Evolutionary conservation across 305 asterid species (phyloP).

Genomic region (Fraxinus paxiana): DNA sequence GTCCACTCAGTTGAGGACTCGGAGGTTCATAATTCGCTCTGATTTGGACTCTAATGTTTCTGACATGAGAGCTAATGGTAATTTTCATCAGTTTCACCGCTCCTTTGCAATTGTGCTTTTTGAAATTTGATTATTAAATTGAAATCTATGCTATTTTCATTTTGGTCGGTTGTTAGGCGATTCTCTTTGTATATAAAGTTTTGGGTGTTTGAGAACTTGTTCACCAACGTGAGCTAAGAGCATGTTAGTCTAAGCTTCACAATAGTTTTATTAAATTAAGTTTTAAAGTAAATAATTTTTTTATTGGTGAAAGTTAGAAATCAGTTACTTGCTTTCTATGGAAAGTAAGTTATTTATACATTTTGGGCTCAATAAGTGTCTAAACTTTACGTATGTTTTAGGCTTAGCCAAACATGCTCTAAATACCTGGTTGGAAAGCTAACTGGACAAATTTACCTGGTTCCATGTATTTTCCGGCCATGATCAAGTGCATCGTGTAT

Average conservation of each 20-base stretch:
- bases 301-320: not conserved
- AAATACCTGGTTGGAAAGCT: not conserved
- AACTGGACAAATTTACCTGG: not conserved
- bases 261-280: not conserved
- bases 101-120: not conserved
- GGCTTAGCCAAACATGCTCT: not conserved
- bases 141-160: not conserved
- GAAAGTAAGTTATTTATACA: not conserved
- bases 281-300: not conserved
- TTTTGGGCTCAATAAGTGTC: not conserved
- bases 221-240: not conserved
- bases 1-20: conserved; percentile 34
- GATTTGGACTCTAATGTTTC: conserved; percentile 89
- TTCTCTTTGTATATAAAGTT: not conserved
- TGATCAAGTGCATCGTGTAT: not conserved
- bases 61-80: conserved; percentile 84
- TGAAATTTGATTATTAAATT: not conserved
- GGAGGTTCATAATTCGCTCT: conserved; percentile 52
- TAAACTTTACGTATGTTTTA: not conserved
- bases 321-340: not conserved
- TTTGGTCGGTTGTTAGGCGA: not conserved
- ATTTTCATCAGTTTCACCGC: not conserved
- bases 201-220: not conserved
- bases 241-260: not conserved
- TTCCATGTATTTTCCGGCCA: not conserved